Conservation (phyloP, 202 grass and related monocot genomes). For the Elaeis oleifera region DNA sequence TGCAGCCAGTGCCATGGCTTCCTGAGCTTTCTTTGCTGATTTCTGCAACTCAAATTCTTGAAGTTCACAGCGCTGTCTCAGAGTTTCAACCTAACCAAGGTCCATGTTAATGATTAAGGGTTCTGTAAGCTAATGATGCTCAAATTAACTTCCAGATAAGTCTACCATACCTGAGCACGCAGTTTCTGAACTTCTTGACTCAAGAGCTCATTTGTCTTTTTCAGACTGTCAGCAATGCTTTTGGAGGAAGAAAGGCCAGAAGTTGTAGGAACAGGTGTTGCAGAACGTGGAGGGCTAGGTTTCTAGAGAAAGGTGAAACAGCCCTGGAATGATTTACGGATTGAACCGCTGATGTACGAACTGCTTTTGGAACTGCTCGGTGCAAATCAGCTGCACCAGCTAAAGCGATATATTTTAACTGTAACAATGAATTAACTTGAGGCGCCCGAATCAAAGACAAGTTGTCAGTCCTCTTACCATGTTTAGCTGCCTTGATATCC, state of each 20-base stretch:
- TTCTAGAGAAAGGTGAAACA: slow-evolving; percentile 83
- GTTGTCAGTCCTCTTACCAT: slow-evolving; percentile 15
- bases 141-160: not conserved
- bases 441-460: slow-evolving; percentile 7
- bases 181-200: slow-evolving; percentile 77
- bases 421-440: slow-evolving; percentile 47
- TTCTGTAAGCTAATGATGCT: no score
- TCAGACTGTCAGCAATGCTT: slow-evolving; percentile 59
- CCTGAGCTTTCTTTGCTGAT: slow-evolving; percentile 66
- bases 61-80: slow-evolving; percentile 67
- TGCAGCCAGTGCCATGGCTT: slow-evolving; percentile 62
- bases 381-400: slow-evolving; percentile 40
- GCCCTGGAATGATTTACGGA: slow-evolving; percentile 75
- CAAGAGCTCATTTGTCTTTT: slow-evolving; percentile 78
- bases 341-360: slow-evolving; percentile 34
- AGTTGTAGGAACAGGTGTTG: slow-evolving; percentile 63
- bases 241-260: slow-evolving; percentile 75
- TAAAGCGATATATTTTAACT: slow-evolving; percentile 79
- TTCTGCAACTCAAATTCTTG: slow-evolving; percentile 82
- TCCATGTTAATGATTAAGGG: slow-evolving; percentile 3
- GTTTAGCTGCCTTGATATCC: slow-evolving; percentile 24
- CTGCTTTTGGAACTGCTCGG: slow-evolving; percentile 43
- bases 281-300: slow-evolving; percentile 68
- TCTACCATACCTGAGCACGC: slow-evolving; percentile 43
- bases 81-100: slow-evolving; percentile 64